A percentile compares a stretch with the other conserved stretches of the same genome.
phyloP scores from a whole-genome alignment of 2,329 filamentous ascomycete species.

The Fusarium coffeatum region DNA sequence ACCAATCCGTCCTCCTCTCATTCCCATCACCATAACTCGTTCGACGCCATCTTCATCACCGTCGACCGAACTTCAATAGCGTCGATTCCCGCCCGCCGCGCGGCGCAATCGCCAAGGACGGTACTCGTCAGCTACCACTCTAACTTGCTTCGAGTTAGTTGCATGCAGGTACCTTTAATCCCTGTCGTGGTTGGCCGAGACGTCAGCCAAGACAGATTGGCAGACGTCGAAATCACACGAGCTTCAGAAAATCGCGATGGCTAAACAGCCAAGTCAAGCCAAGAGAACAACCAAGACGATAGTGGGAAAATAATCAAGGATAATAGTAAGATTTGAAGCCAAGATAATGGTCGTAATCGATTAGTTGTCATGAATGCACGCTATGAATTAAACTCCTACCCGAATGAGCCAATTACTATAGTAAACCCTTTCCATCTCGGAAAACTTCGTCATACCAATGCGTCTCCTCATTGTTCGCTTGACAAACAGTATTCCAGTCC shows the following conservation, averaged over 20 bases:
- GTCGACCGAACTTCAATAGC: background rate
- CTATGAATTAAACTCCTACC: conserved; percentile 35
- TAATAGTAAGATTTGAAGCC: background rate
- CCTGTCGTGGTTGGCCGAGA: background rate
- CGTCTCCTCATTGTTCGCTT: conserved; percentile 23
- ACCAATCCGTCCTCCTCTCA: no score
- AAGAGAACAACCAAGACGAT: background rate
- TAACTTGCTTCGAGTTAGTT: background rate
- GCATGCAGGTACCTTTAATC: conserved; percentile 24
- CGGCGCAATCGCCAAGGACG: background rate
- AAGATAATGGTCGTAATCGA: background rate
- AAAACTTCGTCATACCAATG: conserved; percentile 43
- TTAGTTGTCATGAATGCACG: conserved; percentile 29
- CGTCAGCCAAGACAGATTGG: conserved; percentile 30
- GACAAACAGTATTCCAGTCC: conserved; percentile 40
- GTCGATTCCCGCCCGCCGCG: background rate
- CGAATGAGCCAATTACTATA: conserved; percentile 26
- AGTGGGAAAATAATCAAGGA: background rate
- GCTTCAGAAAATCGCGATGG: background rate
- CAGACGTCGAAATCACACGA: background rate
- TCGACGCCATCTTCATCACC: background rate
- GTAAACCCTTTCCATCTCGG: conserved; percentile 36
- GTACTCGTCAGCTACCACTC: background rate
- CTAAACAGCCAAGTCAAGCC: background rate
- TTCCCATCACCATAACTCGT: background rate